Base-by-base conservation (phyloP, 192 early-diverging fungal species). In the Spinellus fusiger region DNA sequence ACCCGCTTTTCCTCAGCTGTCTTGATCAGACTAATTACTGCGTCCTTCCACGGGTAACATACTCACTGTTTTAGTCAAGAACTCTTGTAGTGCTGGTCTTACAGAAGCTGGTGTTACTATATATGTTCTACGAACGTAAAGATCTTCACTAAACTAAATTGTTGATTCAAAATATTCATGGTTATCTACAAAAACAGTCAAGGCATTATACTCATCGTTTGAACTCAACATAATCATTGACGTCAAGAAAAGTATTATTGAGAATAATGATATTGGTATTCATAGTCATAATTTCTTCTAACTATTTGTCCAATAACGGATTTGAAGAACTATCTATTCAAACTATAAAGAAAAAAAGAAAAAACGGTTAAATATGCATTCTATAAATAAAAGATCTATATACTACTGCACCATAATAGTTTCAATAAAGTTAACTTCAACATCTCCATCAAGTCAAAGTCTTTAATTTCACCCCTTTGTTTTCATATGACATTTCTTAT, bases 51-150 rank as follows among this genome's bases (percentile, higher is more conserved):
- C n/a, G n/a, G n/a, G n/a, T n/a, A 32, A 53, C 51, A 53, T 53
- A 53, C 33, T 31, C 51, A 18, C 51, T 53, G 51, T n/a, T 53
- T 53, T 53, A 31, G 51, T 31, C 16, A 53, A 31, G 33, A 53
- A 53, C 20, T 53, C 29, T 53, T 53, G 4, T 32, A 31, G 28
- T 7, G 51, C 51, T 18, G 51, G 29, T 53, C 51, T 53, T 5
- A 26, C 20, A 31, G 28, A 31, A 53, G 33, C 20, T 53, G 51
- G 51, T 33, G 20, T 31, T 53, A 53, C 27, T 7, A 16, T 56
- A 56, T 56, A 56, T 22, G 20, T 56, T 56, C 34, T 56, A 31
- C 54, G 54, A 31, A 56, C 9, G 20, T 40, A 38, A 56, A 56
- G 3, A 37, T 56, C 54, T 56, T 56, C 22, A 56, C 33, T 3